Evolutionary conservation across 192 early-diverging fungal species (phyloP), one percentile per base, ranked within the genome.

Genomic region (Mortierella claussenii): DNA sequence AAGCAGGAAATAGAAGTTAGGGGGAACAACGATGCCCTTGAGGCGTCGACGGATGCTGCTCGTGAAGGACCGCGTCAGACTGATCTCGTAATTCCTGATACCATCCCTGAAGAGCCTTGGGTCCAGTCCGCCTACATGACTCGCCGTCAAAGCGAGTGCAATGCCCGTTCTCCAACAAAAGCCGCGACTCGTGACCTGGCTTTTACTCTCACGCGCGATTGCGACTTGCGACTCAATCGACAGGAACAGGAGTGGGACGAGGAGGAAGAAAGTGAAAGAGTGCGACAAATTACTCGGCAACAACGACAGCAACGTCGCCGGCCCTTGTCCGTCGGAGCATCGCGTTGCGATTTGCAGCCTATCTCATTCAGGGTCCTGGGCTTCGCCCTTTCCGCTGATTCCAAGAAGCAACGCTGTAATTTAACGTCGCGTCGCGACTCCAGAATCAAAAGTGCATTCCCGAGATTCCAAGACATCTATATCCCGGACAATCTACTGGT

Each of bases 121-220:
- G 58, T 76, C 20, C 71, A 76, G 30, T 58, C 71, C 0, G 62
- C 56, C 0, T 76, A 76, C 44, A 76, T 76, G 71, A 76, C 71
- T 20, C 71, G 71, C 17, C 71, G 71, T 11, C 46, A 44, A 0
- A 76, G 71, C 26, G 58, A 76, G 20, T 60, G 62, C 27, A 65
- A 27, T 17, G 43, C 24, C 8, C 49, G 31, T 4, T 44, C 2
- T 52, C 23, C n/a, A n/a, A n/a, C n/a, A n/a, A n/a, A n/a, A n/a
- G n/a, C n/a, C n/a, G n/a, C n/a, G n/a, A n/a, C n/a, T n/a, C n/a
- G n/a, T n/a, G n/a, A n/a, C n/a, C n/a, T n/a, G n/a, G n/a, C n/a
- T n/a, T n/a, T n/a, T n/a, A n/a, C n/a, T n/a, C n/a, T n/a, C n/a
- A n/a, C n/a, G n/a, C n/a, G n/a, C n/a, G n/a, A n/a, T n/a, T n/a